Conservation (phyloP, 2,329 filamentous ascomycete species). For the Emmonsiellopsis sp. region DNA sequence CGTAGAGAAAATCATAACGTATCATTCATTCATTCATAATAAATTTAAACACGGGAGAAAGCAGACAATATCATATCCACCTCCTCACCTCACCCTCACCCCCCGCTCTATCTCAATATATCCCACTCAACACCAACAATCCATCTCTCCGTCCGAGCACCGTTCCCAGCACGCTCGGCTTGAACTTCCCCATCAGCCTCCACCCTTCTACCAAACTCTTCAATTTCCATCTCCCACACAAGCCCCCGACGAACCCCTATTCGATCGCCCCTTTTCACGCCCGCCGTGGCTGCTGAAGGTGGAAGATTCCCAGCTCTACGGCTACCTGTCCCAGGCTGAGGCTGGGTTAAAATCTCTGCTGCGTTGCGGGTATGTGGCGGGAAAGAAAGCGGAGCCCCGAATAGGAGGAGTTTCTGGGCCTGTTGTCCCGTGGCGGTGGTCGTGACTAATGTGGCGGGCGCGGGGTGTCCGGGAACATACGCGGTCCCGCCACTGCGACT, state of each 20-base stretch:
- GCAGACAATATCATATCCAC: no score
- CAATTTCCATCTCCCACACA: conserved; percentile 27
- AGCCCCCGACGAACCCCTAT: conserved; percentile 25
- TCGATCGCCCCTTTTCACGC: conserved; percentile 3
- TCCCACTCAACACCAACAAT: conserved; percentile 33
- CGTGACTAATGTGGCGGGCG: conserved; percentile 3
- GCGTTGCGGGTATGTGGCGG: neutral
- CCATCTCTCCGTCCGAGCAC: conserved; percentile 17
- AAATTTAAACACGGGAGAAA: no score
- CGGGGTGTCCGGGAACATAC: conserved; percentile 6
- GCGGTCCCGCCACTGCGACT: neutral
- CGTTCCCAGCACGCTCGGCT: neutral
- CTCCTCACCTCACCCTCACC: no score
- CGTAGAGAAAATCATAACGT: no score
- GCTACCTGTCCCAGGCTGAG: neutral
- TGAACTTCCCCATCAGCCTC: neutral
- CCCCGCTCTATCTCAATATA: conserved; percentile 10
- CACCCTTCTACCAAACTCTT: neutral
- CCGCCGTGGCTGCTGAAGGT: no score
- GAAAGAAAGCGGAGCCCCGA: conserved; percentile 4
- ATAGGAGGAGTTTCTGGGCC: conserved; percentile 5
- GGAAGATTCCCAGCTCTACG: no score
- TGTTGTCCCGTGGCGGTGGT: neutral
- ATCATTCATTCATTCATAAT: no score
- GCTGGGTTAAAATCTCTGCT: conserved; percentile 4